Percentiles rank a stretch among this genome's conserved stretches.
phyloP scores from a whole-genome alignment of 2,329 filamentous ascomycete genomes.

The Emmonsiellopsis sp. region DNA sequence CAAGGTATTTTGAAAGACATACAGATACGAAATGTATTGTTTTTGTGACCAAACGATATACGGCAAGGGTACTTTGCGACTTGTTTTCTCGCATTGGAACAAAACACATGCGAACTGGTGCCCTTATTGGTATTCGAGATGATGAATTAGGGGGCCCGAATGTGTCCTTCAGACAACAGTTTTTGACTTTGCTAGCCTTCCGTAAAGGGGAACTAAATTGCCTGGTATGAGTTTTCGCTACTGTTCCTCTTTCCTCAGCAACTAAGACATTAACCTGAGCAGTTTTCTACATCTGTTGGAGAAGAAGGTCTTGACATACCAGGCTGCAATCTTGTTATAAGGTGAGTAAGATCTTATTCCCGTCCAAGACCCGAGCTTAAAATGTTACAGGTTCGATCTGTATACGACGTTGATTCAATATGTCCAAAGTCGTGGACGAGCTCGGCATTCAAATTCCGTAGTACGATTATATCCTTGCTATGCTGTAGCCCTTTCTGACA shows the following conservation, averaged over 20 bases:
- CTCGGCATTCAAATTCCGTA: conserved; percentile 64
- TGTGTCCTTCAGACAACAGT: conserved; percentile 63
- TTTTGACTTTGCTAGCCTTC: conserved; percentile 59
- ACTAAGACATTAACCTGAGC: conserved; percentile 6
- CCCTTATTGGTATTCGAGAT: conserved; percentile 53
- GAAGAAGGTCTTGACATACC: conserved; percentile 60
- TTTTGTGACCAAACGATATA: conserved; percentile 72
- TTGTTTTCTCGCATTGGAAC: conserved; percentile 54
- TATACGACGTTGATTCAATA: conserved; percentile 90
- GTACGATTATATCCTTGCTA: conserved; percentile 15
- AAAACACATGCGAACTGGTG: conserved; percentile 49
- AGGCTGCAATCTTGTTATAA: conserved; percentile 55
- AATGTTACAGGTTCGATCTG: conserved; percentile 64
- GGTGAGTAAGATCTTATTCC: conserved; percentile 16
- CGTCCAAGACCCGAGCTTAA: background rate
- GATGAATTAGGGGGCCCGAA: conserved; percentile 46
- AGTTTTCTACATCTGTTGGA: conserved; percentile 55
- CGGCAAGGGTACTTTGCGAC: conserved; percentile 62
- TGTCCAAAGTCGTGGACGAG: conserved; percentile 82
- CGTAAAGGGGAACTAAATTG: conserved; percentile 50
- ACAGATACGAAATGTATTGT: conserved; percentile 66
- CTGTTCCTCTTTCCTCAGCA: background rate
- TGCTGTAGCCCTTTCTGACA: conserved; percentile 3
- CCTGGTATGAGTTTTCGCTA: conserved; percentile 23
- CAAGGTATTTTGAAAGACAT: conserved; percentile 50